phyloP scores from a whole-genome alignment of 345 rosid species.

The Sonneratia alba region DNA sequence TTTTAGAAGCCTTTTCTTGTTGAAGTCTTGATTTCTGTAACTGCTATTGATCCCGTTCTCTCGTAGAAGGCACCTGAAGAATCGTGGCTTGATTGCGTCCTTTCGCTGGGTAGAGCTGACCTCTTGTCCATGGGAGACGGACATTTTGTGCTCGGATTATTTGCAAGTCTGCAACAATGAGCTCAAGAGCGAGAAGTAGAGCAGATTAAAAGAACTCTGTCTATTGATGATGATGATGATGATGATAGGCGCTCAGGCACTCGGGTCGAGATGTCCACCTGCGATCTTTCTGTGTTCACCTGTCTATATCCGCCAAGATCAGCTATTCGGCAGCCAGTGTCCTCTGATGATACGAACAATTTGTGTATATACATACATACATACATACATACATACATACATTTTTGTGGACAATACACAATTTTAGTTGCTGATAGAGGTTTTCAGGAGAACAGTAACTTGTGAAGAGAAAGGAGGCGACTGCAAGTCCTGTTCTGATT shows the following conservation, averaged over 20 bases:
- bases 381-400: not conserved
- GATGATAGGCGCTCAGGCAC: not conserved
- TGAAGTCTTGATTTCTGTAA: too few relatives aligned
- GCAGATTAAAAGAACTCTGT: conserved; percentile 1
- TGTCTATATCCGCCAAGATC: not conserved
- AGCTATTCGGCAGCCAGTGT: not conserved
- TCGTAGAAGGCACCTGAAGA: too few relatives aligned
- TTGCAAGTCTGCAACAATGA: conserved; percentile 39
- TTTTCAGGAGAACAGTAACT: not conserved
- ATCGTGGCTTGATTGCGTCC: too few relatives aligned
- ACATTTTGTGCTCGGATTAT: not conserved
- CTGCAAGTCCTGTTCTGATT: not conserved
- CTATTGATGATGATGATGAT: too few relatives aligned
- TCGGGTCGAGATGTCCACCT: not conserved
- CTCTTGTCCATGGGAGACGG: too few relatives aligned
- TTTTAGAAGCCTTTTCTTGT: too few relatives aligned
- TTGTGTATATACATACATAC: not conserved
- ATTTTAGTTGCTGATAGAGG: not conserved
- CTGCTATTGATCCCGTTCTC: too few relatives aligned
- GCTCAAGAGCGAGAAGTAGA: conserved; percentile 31
- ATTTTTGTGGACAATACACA: not conserved
- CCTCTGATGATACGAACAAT: too few relatives aligned
- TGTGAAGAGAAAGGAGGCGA: not conserved
- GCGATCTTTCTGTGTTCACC: not conserved
- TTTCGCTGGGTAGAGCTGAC: too few relatives aligned